Base-by-base conservation (phyloP, 2,329 filamentous ascomycete genomes). In the Dothideomycetes sp. region DNA sequence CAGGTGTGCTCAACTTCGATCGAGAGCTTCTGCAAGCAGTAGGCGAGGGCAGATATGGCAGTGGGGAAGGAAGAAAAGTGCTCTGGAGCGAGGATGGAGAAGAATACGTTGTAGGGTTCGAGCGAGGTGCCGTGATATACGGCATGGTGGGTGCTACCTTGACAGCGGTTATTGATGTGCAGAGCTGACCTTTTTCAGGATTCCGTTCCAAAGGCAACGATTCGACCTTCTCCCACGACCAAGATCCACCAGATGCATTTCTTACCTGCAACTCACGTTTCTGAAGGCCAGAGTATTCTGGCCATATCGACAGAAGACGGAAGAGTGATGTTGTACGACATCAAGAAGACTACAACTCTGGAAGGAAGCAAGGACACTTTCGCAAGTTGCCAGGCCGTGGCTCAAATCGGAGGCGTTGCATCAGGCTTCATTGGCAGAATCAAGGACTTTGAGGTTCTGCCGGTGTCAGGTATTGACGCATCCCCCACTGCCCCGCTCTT, bases 241-340 rank as follows among this genome's bases (percentile, higher is more conserved):
- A 96, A 95, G 65, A 66, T 96, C 17, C 88, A 95, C 56, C 77
- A 89, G 53, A 70, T 95, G 47, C 67, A 68, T 42, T 94, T 94
- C 58, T 53, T 94, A 17, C 56, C 69, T 19, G 54, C 73, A 8
- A 57, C 56, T 15, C 65, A 70, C 12, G 62, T 64, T 4, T 63
- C 63, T 36, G 31, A 44, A 8, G 35, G 27, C 12, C 49, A 38
- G 16, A 39, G 77, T 27, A 58, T 88, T 4, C 61, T 96, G 31
- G 79, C 81, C 1, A 69, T 91, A 1, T 86, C 86, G 2, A 95
- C 91, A 0, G 91, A 96, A 58, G 89, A 96, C 56, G 91, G 91
- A 1, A 73, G 84, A 38, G 72, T 96, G 27, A 55, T 94, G 37
- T 85, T 96, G 58, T 94, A 85, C 58, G 81, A 81, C 29, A 87